Conservation (phyloP, 257 asterid species). For the Nicotiana paniculata region DNA sequence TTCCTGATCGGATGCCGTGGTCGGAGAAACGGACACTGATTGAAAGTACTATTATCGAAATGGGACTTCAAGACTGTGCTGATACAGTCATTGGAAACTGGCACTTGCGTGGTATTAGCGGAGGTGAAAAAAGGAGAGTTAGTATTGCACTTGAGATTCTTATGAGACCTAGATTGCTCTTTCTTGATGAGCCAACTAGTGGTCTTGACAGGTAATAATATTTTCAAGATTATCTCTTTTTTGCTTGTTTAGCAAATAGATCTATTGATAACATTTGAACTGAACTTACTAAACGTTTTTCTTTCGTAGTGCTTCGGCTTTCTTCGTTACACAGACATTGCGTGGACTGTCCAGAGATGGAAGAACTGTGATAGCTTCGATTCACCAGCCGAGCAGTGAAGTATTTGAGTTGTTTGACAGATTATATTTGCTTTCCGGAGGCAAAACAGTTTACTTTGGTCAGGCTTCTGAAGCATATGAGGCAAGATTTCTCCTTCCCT, state of each 20-base stretch:
- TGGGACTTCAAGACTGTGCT: constrained; percentile 98
- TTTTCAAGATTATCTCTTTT: not conserved
- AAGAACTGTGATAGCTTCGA: constrained; percentile 89
- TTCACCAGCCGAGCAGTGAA: constrained; percentile 98
- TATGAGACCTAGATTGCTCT: constrained; percentile 89
- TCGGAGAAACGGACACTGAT: constrained; percentile 64
- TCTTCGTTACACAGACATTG: constrained; percentile 89
- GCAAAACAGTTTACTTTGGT: constrained; percentile 90
- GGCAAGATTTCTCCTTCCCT: constrained; percentile 26
- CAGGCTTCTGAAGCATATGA: constrained; percentile 88
- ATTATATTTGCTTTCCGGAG: constrained; percentile 79
- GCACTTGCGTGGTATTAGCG: constrained; percentile 94
- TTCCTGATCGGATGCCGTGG: constrained; percentile 83
- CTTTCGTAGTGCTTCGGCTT: constrained; percentile 80
- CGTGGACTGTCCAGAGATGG: constrained; percentile 88
- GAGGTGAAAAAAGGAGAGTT: constrained; percentile 90
- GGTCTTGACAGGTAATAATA: constrained; percentile 80
- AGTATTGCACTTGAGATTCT: constrained; percentile 90
- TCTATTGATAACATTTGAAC: not conserved
- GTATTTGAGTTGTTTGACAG: constrained; percentile 92
- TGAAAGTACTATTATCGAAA: constrained; percentile 89
- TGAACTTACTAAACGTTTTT: not conserved
- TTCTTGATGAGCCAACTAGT: constrained; percentile 95
- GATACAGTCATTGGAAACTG: constrained; percentile 94
- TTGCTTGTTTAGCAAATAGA: not conserved